A percentile compares a stretch with the other conserved stretches of the same genome.
These are phyloP conservation scores for Conringia planisiliqua DNA, from an alignment of 345 rosid genomes.

Conservation along the genomic window DNA sequence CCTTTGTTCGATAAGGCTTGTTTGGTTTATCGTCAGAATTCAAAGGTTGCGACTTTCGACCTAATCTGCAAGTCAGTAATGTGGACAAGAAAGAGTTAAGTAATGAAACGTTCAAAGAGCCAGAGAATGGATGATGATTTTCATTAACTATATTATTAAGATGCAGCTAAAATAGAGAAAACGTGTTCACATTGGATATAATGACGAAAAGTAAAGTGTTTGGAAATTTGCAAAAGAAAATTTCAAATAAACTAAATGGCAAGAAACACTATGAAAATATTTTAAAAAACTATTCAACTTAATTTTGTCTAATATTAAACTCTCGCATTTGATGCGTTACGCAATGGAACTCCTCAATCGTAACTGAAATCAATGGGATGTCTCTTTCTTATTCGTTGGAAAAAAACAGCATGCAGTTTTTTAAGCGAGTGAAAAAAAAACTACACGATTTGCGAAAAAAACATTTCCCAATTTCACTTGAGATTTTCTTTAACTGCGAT, in stretches of 20 bases:
- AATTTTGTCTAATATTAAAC: not conserved
- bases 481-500: not conserved
- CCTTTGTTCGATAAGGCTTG: not conserved
- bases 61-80: not conserved
- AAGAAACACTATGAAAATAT: no score
- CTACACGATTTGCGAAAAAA: constrained; percentile 8
- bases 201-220: not conserved
- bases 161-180: not conserved
- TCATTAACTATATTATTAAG: not conserved
- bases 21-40: not conserved
- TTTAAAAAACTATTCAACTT: no score
- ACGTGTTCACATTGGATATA: not conserved
- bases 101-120: no score
- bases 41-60: no score
- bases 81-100: not conserved
- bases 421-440: not conserved
- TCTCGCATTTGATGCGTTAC: not conserved
- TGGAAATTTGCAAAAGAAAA: not conserved
- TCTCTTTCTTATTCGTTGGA: not conserved
- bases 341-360: not conserved
- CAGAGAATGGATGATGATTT: not conserved
- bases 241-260: no score
- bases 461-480: not conserved
- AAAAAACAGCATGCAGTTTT: constrained; percentile 5
- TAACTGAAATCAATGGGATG: not conserved